Evolutionary conservation across 768 basidiomycete genomes (phyloP), one percentile per base, ranked within the genome.

Genomic region (Mycena alexandri): DNA sequence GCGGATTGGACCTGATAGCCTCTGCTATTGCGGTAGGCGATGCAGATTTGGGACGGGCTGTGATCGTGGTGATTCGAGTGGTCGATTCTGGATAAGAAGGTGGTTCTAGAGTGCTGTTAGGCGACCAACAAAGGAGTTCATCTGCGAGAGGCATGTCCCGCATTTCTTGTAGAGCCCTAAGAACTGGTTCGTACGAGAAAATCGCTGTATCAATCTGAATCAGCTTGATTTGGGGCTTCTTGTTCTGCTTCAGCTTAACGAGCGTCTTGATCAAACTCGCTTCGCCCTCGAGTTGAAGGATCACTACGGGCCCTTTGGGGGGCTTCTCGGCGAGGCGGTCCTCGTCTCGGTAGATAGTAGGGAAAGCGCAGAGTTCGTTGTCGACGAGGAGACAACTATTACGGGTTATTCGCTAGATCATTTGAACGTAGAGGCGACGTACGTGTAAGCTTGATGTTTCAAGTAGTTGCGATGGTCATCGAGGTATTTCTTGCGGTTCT

Each of bases 111-210:
- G 63, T 33, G 62, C 60, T 21, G 68, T 48, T 17, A 71, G 53
- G 2, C 29, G 17, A 25, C 89, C 90, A 91, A 36, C 85, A 79
- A 0, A 91, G 69, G 16, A 92, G 73, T 64, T 90, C 89, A 3
- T 78, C 72, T 0, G 81, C 75, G 4, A 91, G 78, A 0, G 89
- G 85, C 6, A 91, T 72, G 0, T 63, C 64, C 8, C 72, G 80
- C 63, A 80, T 83, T 19, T 79, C 71, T 74, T 92, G 84, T 25
- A 92, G 78, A 1, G 83, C 85, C 48, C 76, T 83, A n/a, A 92
- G 80, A 25, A 91, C 81, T 2, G 89, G 89, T 70, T 89, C 85
- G 63, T 85, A 91, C 0, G 90, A 79, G 71, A 90, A 92, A 7
- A 90, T 75, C 0, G 88, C 87, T 0, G 87, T 86, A 71, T 91